Evolutionary conservation across 257 asterid species (phyloP).

Genomic region (Solanum raphanifolium): DNA sequence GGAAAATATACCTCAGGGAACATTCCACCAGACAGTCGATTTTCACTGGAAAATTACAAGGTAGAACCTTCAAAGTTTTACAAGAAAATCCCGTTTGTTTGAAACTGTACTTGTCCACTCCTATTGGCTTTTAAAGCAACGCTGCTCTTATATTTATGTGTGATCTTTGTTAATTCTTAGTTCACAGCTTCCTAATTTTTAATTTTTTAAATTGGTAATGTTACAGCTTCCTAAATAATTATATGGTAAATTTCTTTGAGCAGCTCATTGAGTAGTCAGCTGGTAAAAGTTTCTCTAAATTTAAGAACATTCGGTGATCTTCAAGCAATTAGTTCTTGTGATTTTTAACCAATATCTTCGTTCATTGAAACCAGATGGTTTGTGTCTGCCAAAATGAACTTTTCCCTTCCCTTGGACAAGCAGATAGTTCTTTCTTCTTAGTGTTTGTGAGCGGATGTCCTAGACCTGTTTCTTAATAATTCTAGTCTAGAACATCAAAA

Average conservation of each 20-base stretch:
- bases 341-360: neutral
- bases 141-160: neutral
- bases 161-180: neutral
- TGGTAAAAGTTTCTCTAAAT: neutral
- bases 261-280: neutral
- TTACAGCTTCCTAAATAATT: neutral
- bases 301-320: neutral
- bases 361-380: neutral
- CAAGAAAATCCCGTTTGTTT: neutral
- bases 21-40: constrained; percentile 80
- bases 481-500: neutral
- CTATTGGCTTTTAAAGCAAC: neutral
- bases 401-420: neutral
- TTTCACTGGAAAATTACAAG: constrained; percentile 94
- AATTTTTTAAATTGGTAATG: neutral
- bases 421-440: neutral
- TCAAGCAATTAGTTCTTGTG: neutral
- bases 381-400: neutral
- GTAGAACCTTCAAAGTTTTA: constrained; percentile 18
- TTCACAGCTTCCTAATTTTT: neutral
- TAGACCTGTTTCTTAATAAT: neutral
- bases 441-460: neutral
- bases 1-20: constrained; percentile 67
- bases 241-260: neutral
- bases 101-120: neutral